Evolutionary conservation across 306 rosid genomes (phyloP), one percentile per base, ranked within the genome.

Genomic region (Cicer judaicum): DNA sequence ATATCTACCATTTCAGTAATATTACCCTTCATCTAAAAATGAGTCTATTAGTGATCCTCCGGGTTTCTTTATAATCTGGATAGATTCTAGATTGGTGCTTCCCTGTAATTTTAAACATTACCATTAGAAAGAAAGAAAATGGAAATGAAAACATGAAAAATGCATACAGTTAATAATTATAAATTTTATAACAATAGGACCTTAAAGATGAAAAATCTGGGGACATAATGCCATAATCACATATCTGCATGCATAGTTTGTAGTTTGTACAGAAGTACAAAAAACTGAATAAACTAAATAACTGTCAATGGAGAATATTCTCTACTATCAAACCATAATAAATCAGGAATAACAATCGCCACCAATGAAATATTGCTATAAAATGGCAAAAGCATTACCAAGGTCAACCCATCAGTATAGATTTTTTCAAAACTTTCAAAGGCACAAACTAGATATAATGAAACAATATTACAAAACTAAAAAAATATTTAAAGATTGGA

Each of bases 1-100:
- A 11, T 54, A 7, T 38, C 40, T 21, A 57, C 42, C 14, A 54
- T 42, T 8, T 34, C 13, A 52, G 55, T 2, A 67, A 36, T 21
- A 61, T 71, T 79, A 92, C 99, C 99, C 99, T 89, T 95, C 99
- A 74, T 95, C 99, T 71, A 95, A 83, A 84, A 95, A 94, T 14
- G 99, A 95, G 75, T 95, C 98, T 81, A 19, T 92, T 2, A 94
- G 67, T 4, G 99, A 92, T 74, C 99, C 99, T 49, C 99, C 97
- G 16, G 97, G 99, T 83, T 94, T 94, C 91, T 92, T 94, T 83
- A 94, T 90, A 73, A 92, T 92, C 83, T 92, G 97, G 75, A 94
- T 92, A 18, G 99, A 52, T 85, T 94, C 99, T 71, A 94, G 87
- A 84, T 94, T 94, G 76, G 99, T 94, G 85, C 97, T 94, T 16